Base-by-base conservation (phyloP, 495 filamentous ascomycete species). In the Tuber magnatum region DNA sequence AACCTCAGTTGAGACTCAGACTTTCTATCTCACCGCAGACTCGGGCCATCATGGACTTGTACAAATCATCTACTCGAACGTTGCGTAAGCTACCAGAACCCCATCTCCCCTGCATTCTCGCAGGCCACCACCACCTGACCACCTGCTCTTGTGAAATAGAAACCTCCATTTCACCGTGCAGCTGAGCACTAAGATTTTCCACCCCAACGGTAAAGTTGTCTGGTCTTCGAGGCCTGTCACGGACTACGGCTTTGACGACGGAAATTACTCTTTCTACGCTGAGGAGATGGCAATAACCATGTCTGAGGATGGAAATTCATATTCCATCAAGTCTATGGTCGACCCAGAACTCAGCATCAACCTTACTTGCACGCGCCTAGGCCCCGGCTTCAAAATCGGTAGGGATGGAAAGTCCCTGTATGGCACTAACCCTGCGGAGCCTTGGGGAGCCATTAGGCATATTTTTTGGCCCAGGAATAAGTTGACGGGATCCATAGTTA, bases 41-140 rank as follows among this genome's bases (percentile, higher is more conserved):
- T 87, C 84, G 74, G 96, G 95, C 28, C 86, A 89, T 76, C 82
- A 94, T 77, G 93, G 87, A 9, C 87, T 97, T 84, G 89, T 88
- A 71, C 96, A 98, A 87, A 87, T 97, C 83, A 97, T 98, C 83
- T 97, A 97, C 88, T 97, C 92, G 85, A 99, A 97, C 84, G 92
- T 99, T 84, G 91, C 88, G 95, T 97, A 88, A 87, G 94, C 83
- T 51, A 40, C 51, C n/a, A 41, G 43, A n/a, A 39, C 43, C 22
- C 28, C 24, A 43, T 39, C 43, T 48, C 61, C 72, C 61, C 20
- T 39, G n/a, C 71, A 71, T 40, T 71, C 51, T 65, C 56, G 20
- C 35, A 6, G 2, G 40, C 70, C 35, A 28, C 43, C 41, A 22
- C 40, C n/a, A 28, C 40, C 61, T 72, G 20, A 74, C 69, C n/a